phyloP scores from a whole-genome alignment of 768 basidiomycete genomes.

The Chiua virens region DNA sequence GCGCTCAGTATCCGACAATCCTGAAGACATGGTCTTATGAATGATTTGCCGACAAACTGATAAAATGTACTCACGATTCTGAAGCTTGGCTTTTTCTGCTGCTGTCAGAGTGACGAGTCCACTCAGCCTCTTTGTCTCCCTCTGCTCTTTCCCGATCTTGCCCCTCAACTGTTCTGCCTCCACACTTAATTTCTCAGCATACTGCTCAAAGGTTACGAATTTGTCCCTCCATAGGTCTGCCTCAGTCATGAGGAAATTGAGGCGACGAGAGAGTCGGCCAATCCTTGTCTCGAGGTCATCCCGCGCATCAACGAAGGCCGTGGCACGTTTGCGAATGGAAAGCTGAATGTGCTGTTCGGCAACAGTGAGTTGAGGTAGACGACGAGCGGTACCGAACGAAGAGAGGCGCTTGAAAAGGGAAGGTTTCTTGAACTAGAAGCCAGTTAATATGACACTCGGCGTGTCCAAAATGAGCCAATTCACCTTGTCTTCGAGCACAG shows the following conservation, averaged over 20 bases:
- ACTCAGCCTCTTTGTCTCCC: conserved; percentile 83
- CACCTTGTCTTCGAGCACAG: conserved; percentile 83
- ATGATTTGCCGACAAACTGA: not conserved
- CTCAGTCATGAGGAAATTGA: conserved; percentile 92
- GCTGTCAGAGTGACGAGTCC: conserved; percentile 76
- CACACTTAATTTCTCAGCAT: conserved; percentile 84
- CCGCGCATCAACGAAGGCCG: conserved; percentile 89
- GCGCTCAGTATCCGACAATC: conserved; percentile 76
- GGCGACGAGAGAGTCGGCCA: conserved; percentile 76
- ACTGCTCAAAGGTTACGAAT: conserved; percentile 91
- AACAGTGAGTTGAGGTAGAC: conserved; percentile 67
- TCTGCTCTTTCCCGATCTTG: conserved; percentile 90
- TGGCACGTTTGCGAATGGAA: conserved; percentile 91
- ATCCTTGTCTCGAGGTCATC: conserved; percentile 95
- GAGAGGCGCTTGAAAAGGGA: conserved; percentile 83
- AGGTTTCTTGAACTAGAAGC: conserved; percentile 79
- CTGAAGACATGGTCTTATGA: conserved; percentile 36
- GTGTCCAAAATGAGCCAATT: not conserved
- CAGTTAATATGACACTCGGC: conserved; percentile 3
- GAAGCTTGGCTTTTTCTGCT: conserved; percentile 75
- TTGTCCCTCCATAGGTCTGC: conserved; percentile 90
- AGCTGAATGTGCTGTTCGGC: conserved; percentile 86
- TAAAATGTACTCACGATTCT: conserved; percentile 58
- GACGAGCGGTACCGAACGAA: conserved; percentile 67
- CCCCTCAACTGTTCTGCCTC: conserved; percentile 83